A percentile compares a stretch with the other conserved stretches of the same genome.
Evolutionary conservation across 371 early-diverging fungal species (phyloP).

Genomic region (Apophysomyces sp.): DNA sequence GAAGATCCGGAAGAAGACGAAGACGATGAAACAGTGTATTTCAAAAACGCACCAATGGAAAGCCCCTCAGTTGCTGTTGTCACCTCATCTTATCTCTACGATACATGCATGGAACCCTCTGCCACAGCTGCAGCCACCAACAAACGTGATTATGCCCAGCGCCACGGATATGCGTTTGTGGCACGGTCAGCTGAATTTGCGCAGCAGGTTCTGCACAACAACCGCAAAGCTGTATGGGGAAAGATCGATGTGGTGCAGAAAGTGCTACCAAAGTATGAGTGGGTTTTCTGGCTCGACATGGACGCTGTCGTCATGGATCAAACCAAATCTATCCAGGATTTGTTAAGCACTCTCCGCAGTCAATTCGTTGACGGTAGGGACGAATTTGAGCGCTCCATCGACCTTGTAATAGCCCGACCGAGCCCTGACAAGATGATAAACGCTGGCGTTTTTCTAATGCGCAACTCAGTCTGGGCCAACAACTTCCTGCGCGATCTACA

Average conservation of each 20-base stretch:
- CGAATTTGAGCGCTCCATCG: conserved; percentile 31
- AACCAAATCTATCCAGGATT: conserved; percentile 35
- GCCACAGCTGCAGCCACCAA: conserved; percentile 44
- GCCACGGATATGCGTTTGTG: conserved; percentile 61
- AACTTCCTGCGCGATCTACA: conserved; percentile 57
- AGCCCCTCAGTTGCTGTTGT: conserved; percentile 46
- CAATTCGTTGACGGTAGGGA: conserved; percentile 25
- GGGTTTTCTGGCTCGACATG: conserved; percentile 73
- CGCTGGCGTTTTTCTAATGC: conserved; percentile 64
- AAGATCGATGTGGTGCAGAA: conserved; percentile 65
- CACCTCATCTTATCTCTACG: conserved; percentile 60
- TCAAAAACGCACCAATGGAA: background rate
- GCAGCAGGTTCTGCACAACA: conserved; percentile 44
- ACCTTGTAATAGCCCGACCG: conserved; percentile 53
- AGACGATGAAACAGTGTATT: background rate
- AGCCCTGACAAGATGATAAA: conserved; percentile 51
- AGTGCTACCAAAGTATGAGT: conserved; percentile 61
- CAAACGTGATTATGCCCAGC: conserved; percentile 52
- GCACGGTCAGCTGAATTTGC: conserved; percentile 62
- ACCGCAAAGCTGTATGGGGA: conserved; percentile 59
- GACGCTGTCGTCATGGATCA: conserved; percentile 61
- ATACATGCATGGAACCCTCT: conserved; percentile 66
- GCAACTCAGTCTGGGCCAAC: conserved; percentile 59
- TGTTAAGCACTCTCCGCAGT: conserved; percentile 30
- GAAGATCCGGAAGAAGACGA: conserved; percentile 11